Evolutionary conservation across 495 filamentous ascomycete genomes (phyloP), one percentile per base, ranked within the genome.

Genomic region (Massariosphaeria phaeospora): DNA sequence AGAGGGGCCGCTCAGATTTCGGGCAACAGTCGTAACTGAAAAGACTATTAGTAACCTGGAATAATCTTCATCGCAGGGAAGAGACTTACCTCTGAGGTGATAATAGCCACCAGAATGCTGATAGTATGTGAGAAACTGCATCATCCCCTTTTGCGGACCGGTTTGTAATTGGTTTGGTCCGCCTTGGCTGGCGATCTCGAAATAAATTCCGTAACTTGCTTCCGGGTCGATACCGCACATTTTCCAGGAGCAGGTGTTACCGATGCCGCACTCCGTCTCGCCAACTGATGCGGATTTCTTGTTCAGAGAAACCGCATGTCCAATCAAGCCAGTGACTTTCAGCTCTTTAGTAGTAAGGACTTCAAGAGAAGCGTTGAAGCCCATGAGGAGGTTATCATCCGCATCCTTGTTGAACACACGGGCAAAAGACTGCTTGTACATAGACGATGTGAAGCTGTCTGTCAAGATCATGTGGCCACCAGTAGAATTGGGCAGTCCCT

Each of bases 171-270:
- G 86, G 29, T 88, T 76, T 18, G 93, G 85, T 15, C 89, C 90
- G 13, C 86, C 89, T 73, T 99, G 94, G 66, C 85, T 89, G 39
- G 94, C 91, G 66, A 97, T 93, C 67, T 99, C 94, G 60, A 96
- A 99, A 75, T 97, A 99, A 55, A 97, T 78, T 45, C 90, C 94
- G 59, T 96, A 96, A 62, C 89, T 95, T 24, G 93, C 83, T 44
- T 82, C 84, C 25, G 94, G 94, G 62, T 96, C 90, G 56, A 99
- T 96, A 53, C 88, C 89, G 64, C 93, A 97, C 90, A 99, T 96
- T 73, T 97, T 99, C 94, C 94, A 99, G 1, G 90, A 91, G 72
- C 94, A 97, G 6, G 94, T 99, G 66, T 97, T 97, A 65, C 94
- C 94, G 63, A 97, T 96, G 61, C 94, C 94, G 69, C 90, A 94